These are phyloP conservation scores for Leucosporidium scottii DNA, from an alignment of 768 basidiomycete genomes.

Conservation along the genomic window DNA sequence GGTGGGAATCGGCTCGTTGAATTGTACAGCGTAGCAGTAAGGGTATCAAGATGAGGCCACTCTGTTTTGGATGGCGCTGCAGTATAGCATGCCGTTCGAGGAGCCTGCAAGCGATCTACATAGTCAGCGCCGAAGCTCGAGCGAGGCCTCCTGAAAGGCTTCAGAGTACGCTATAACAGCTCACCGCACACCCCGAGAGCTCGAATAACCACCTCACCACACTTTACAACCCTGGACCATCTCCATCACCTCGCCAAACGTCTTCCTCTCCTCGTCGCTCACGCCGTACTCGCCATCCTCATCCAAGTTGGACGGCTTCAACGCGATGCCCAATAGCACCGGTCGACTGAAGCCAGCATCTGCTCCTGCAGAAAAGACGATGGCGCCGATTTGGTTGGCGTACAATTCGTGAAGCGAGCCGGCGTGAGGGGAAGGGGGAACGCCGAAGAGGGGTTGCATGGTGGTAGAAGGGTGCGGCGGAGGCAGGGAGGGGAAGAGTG, in stretches of 20 bases:
- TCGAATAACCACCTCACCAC: not conserved
- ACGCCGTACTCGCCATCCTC: conserved; percentile 39
- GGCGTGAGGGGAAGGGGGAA: conserved; percentile 59
- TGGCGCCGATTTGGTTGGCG: conserved; percentile 75
- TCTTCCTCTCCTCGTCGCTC: conserved; percentile 42
- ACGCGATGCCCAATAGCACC: conserved; percentile 68
- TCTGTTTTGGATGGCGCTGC: too few species aligned
- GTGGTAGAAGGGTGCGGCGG: conserved; percentile 55
- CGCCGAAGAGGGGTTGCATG: conserved; percentile 69
- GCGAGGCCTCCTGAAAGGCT: too few species aligned
- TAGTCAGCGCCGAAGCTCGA: too few species aligned
- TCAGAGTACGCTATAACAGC: too few species aligned
- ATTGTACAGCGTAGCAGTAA: too few species aligned
- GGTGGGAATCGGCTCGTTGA: too few species aligned
- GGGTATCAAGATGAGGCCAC: too few species aligned
- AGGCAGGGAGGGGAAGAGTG: conserved; percentile 42
- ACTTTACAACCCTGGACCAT: conserved; percentile 43
- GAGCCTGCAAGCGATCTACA: too few species aligned
- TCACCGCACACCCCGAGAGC: too few species aligned
- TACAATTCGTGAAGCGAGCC: conserved; percentile 72
- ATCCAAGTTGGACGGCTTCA: conserved; percentile 42
- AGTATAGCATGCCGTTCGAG: too few species aligned
- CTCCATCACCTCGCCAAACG: conserved; percentile 48
- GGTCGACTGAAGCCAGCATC: conserved; percentile 49
- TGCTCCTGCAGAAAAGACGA: conserved; percentile 58